Evolutionary conservation across 1,284 basidiomycete genomes (phyloP), one percentile per base, ranked within the genome.

Genomic region (Naganishia cerealis): DNA sequence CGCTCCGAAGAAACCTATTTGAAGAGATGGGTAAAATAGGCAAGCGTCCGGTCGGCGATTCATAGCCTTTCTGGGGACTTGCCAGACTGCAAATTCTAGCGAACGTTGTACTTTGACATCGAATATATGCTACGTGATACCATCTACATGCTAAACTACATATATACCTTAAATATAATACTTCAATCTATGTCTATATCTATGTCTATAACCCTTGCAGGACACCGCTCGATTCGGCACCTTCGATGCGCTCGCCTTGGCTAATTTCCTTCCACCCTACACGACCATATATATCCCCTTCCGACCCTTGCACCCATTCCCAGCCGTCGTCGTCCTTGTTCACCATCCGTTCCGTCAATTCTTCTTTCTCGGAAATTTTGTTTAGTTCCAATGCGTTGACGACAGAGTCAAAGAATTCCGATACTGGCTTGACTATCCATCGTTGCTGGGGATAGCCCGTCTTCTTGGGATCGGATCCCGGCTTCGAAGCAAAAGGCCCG

Each of bases 381-480:
- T 52, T 62, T 40, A 15, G 59, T 38, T 56, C 58, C 50, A 72
- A 65, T 21, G 68, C 70, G 10, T 55, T 54, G 3, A 74, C 24
- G 6, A 75, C 75, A 15, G 78, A 78, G 4, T 57, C 59, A 8
- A 80, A 59, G 70, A 76, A 81, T 65, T 81, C 78, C 4, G 71
- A 70, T 8, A 80, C 72, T 0, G 80, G 80, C 53, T 73, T 74
- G 24, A 74, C 66, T 12, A 81, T 71, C 80, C 80, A 81, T 57
- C 80, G 76, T 21, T 66, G 59, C 68, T 78, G 75, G 3, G 73
- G 65, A 39, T 68, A 68, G 63, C 29, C 73, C 3, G 66, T 58
- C 1, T 53, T 57, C 3, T 63, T 66, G 21, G 50, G 66, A 48
- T 54, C 57, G 39, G 59, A 48, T 33, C 38, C 48, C 6, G 65